Evolutionary conservation across 257 asterid genomes (phyloP).

Genomic region (Nicotiana knightiana): DNA sequence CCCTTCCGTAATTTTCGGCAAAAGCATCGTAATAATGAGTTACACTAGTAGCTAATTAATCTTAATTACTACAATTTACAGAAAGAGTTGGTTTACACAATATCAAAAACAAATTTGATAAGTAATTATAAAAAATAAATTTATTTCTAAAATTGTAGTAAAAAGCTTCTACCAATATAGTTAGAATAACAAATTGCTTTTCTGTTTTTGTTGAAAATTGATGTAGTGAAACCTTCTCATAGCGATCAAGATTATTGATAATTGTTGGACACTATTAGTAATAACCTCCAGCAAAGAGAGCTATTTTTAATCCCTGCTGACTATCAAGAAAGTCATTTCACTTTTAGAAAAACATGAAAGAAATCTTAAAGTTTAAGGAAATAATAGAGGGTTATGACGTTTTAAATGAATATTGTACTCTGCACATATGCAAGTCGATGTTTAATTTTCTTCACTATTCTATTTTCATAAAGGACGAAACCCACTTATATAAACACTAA

Average conservation of each 20-base stretch:
- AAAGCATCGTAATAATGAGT: neutral
- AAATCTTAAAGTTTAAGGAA: no score
- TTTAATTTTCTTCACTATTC: no score
- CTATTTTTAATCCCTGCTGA: no score
- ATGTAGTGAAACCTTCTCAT: neutral
- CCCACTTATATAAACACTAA: no score
- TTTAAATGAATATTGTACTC: no score
- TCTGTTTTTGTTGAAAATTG: neutral
- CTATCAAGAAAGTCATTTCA: no score
- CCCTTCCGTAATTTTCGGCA: conserved; percentile 2
- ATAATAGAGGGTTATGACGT: no score
- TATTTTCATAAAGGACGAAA: no score
- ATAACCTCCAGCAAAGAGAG: neutral
- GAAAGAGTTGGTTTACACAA: neutral
- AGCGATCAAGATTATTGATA: neutral
- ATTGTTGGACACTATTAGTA: neutral
- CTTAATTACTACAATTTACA: neutral
- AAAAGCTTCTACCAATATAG: neutral
- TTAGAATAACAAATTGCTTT: neutral
- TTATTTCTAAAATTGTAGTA: neutral
- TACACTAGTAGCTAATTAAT: neutral
- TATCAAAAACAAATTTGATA: neutral
- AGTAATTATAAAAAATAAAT: neutral
- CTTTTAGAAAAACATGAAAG: no score
- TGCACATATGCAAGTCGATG: no score